Percentiles rank a stretch among this genome's conserved stretches.
phyloP scores from a whole-genome alignment of 495 filamentous ascomycete genomes.

The Chlorociboria aeruginascens region DNA sequence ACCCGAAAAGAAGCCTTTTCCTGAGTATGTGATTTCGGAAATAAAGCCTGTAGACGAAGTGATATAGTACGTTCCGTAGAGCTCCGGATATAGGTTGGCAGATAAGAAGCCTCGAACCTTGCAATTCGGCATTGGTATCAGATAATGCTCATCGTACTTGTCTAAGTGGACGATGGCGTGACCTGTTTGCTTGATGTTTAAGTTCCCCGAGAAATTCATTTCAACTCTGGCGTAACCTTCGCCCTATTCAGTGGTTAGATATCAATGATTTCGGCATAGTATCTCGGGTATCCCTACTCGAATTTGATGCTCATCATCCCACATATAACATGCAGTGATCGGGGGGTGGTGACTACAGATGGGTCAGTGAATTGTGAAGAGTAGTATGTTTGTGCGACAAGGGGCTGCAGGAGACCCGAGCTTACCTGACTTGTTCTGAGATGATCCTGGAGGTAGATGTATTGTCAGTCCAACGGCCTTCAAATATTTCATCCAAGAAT shows the following conservation, averaged over 20 bases:
- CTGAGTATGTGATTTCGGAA: slow-evolving; percentile 85
- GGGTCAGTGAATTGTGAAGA: slow-evolving; percentile 30
- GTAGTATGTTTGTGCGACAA: slow-evolving; percentile 27
- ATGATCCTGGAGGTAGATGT: slow-evolving; percentile 51
- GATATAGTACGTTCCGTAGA: slow-evolving; percentile 73
- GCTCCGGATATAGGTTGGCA: slow-evolving; percentile 80
- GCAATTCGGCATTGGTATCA: slow-evolving; percentile 82
- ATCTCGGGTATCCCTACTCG: no score
- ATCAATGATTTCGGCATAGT: not conserved
- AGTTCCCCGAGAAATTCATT: slow-evolving; percentile 81
- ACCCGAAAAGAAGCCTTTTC: slow-evolving; percentile 83
- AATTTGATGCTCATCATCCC: slow-evolving; percentile 68
- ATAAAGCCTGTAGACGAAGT: slow-evolving; percentile 74
- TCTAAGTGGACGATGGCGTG: slow-evolving; percentile 75
- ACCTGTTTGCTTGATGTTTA: slow-evolving; percentile 91
- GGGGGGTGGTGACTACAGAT: slow-evolving; percentile 93
- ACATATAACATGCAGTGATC: slow-evolving; percentile 85
- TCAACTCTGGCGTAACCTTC: slow-evolving; percentile 96
- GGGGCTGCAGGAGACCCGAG: no score
- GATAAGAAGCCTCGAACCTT: slow-evolving; percentile 91
- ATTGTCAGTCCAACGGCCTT: slow-evolving; percentile 52
- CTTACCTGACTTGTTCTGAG: slow-evolving; percentile 76
- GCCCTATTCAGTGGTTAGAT: slow-evolving; percentile 17
- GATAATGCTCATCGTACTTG: slow-evolving; percentile 53
- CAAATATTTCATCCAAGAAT: slow-evolving; percentile 80